Evolutionary conservation across 1,284 basidiomycete genomes (phyloP), one percentile per base, ranked within the genome.

Genomic region (Ceratobasidium sp.): DNA sequence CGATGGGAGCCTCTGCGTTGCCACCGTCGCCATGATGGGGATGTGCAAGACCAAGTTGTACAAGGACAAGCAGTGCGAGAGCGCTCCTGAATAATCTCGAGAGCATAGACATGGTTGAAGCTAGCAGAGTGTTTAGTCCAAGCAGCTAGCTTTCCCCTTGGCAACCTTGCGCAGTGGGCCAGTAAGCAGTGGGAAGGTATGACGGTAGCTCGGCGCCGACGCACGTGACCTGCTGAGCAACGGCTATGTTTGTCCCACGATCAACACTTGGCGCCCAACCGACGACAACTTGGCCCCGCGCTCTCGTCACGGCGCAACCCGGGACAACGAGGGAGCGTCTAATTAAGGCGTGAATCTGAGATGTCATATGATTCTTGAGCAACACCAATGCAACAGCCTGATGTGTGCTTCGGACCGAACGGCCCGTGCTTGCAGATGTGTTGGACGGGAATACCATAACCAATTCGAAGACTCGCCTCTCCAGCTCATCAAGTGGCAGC

Each of bases 1-100:
- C 93, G 32, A 93, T 84, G 0, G 93, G 90, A n/a, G 87, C 88
- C 60, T 83, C 83, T 6, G 82, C 77, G 76, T 89, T 84, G 77
- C 91, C 92, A 34, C 71, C 58, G 36, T 58, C 36, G 26, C 65
- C 65, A 41, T 70, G 65, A 53, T 70, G 65, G 41, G 65, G 65
- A 28, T 70, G 65, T 28, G 53, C 65, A n/a, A 53, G 41, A 16
- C 39, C 65, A 16, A 70, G 53, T 14, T 70, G 53, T 58, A 41
- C n/a, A 14, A 70, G 39, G 48, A 41, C 53, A 12, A 70, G 65
- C 28, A 23, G 18, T 8, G 14, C 10, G n/a, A 58, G 53, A 10
- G 36, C 12, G 28, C 30, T 45, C 1, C 41, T 57, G 43, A 50
- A 30, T 41, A 43, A 26, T 4, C 53, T 46, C 26, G 53, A 41